Evolutionary conservation across 129 eudicot species (phyloP).

Genomic region (Flaveria brownii): DNA sequence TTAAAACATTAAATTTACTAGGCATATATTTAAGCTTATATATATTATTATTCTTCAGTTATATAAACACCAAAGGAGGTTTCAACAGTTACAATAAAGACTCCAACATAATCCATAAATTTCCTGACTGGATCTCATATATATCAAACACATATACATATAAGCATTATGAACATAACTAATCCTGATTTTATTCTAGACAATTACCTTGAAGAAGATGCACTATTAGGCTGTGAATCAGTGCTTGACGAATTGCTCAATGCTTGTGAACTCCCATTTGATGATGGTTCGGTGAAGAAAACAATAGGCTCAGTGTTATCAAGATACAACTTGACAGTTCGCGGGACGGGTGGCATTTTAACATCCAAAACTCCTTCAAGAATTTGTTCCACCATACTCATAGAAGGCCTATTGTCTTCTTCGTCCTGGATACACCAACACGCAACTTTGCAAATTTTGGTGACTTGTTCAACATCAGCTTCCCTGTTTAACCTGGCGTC

Average conservation of each 20-base stretch:
- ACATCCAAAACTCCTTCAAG: conserved; percentile 78
- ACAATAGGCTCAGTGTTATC: conserved; percentile 41
- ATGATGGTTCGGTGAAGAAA: conserved; percentile 44
- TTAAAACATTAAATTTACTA: no score
- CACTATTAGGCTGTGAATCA: conserved; percentile 30
- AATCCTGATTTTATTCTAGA: background rate
- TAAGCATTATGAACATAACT: background rate
- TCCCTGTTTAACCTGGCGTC: conserved; percentile 52
- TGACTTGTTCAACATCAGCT: conserved; percentile 57
- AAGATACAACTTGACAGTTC: conserved; percentile 43
- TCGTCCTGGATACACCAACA: conserved; percentile 89
- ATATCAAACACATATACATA: background rate
- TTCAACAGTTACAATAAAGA: no score
- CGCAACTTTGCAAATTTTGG: conserved; percentile 57
- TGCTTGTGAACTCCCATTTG: conserved; percentile 34
- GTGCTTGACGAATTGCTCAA: conserved; percentile 7
- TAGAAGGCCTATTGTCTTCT: conserved; percentile 62
- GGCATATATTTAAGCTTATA: no score
- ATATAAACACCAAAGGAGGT: no score
- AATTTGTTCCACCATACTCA: conserved; percentile 65
- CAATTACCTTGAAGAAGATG: conserved; percentile 17
- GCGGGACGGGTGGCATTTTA: conserved; percentile 59
- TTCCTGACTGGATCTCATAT: background rate
- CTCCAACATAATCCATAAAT: no score
- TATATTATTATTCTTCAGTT: no score